Conservation (phyloP, 306 rosid species). For the Astragalus glycyphyllos region DNA sequence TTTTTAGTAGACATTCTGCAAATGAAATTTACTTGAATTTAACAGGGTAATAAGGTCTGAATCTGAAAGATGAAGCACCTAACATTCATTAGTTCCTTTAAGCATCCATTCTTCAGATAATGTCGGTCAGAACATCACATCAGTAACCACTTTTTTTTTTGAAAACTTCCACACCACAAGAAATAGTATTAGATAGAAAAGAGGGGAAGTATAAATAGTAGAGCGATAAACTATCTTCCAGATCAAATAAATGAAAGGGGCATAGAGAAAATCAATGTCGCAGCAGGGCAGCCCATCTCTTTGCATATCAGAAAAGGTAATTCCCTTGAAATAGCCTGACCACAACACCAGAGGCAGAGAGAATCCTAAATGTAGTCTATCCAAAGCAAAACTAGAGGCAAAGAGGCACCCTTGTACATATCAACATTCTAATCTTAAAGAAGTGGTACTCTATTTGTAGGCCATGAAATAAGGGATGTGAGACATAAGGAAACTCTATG, state of each 20-base stretch:
- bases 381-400: constrained; percentile 3
- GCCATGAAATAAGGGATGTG: constrained; percentile 5
- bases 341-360: not conserved
- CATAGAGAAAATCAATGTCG: not conserved
- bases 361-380: not conserved
- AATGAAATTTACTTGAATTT: too few species aligned
- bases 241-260: not conserved
- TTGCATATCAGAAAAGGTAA: constrained; percentile 17
- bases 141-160: not conserved
- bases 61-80: not conserved
- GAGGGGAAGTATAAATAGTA: not conserved
- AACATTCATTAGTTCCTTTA: constrained; percentile 8
- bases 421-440: constrained; percentile 24
- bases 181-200: constrained; percentile 14
- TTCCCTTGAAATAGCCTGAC: not conserved
- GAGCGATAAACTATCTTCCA: not conserved
- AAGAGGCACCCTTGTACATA: constrained; percentile 22
- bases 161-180: not conserved
- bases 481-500: constrained; percentile 25
- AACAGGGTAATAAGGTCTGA: not conserved
- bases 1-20: not conserved
- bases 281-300: constrained; percentile 3
- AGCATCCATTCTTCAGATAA: constrained; percentile 17
- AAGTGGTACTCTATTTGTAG: constrained; percentile 8
- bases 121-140: not conserved